phyloP scores from a whole-genome alignment of 179 eudicot genomes.

The Beta macrorhiza region DNA sequence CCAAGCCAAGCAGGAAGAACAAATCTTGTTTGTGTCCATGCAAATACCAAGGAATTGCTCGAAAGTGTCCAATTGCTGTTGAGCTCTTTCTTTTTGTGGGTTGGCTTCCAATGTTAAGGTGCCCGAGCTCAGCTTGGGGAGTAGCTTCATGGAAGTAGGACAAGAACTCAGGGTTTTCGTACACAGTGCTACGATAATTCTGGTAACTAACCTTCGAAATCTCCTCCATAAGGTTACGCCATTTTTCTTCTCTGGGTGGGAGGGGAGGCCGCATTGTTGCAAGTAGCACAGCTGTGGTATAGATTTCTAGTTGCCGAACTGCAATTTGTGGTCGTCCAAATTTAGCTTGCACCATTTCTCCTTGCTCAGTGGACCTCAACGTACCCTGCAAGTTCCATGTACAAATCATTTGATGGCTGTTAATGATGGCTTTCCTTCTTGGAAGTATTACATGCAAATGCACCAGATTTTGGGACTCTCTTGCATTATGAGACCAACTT shows the following conservation, averaged over 20 bases:
- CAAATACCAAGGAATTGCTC: slow-evolving; percentile 90
- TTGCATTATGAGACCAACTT: background rate
- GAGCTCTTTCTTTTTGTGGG: slow-evolving; percentile 68
- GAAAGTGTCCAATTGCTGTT: slow-evolving; percentile 62
- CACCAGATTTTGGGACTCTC: background rate
- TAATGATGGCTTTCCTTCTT: background rate
- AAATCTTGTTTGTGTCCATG: slow-evolving; percentile 91
- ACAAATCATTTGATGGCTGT: background rate
- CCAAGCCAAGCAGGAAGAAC: slow-evolving; percentile 95
- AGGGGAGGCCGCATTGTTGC: slow-evolving; percentile 83
- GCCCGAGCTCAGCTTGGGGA: slow-evolving; percentile 82
- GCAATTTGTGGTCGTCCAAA: slow-evolving; percentile 83
- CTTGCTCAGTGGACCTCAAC: slow-evolving; percentile 86
- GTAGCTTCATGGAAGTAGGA: slow-evolving; percentile 88
- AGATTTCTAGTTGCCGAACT: slow-evolving; percentile 72
- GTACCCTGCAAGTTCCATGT: slow-evolving; percentile 53
- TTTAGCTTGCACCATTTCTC: slow-evolving; percentile 97
- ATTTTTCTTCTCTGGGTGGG: slow-evolving; percentile 74
- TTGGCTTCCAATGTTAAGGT: slow-evolving; percentile 88
- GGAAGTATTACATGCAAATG: background rate
- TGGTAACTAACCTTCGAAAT: slow-evolving; percentile 69
- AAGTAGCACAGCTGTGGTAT: slow-evolving; percentile 83
- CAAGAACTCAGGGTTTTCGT: slow-evolving; percentile 83
- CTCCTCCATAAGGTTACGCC: slow-evolving; percentile 83
- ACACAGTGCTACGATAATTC: slow-evolving; percentile 66